Evolutionary conservation across 2,329 filamentous ascomycete species (phyloP).

Genomic region (Cordyceps javanica): DNA sequence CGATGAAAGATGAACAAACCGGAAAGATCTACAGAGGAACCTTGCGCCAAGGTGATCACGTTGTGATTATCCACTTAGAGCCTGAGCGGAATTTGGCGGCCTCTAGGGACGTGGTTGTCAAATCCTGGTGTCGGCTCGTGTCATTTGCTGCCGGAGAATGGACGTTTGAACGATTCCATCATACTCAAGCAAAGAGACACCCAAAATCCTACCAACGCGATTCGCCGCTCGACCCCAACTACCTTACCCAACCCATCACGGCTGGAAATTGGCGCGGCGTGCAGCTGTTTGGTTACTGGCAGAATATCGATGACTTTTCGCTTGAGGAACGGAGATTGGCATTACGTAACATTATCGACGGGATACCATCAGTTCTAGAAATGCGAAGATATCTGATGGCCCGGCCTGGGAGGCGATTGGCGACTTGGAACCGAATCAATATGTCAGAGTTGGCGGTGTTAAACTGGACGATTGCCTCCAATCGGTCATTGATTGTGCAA

Average conservation of each 20-base stretch:
- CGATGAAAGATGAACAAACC: background rate
- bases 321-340: constrained; percentile 12
- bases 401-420: constrained; percentile 34
- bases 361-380: constrained; percentile 54
- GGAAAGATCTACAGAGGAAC: background rate
- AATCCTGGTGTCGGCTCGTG: constrained; percentile 3
- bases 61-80: background rate
- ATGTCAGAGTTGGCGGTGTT: constrained; percentile 62
- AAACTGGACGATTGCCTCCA: constrained; percentile 86
- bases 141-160: background rate
- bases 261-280: background rate
- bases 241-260: no score
- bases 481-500: constrained; percentile 78
- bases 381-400: constrained; percentile 47
- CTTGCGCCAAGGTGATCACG: background rate
- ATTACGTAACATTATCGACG: constrained; percentile 44
- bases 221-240: background rate
- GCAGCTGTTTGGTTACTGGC: constrained; percentile 19
- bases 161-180: background rate
- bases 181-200: background rate
- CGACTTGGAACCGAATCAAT: constrained; percentile 49
- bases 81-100: background rate
- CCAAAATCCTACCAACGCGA: accelerated
- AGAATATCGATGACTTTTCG: constrained; percentile 21
- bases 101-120: background rate